Conservation (phyloP, 202 grass and related monocot species). For the Cymbopogon flexuosus region DNA sequence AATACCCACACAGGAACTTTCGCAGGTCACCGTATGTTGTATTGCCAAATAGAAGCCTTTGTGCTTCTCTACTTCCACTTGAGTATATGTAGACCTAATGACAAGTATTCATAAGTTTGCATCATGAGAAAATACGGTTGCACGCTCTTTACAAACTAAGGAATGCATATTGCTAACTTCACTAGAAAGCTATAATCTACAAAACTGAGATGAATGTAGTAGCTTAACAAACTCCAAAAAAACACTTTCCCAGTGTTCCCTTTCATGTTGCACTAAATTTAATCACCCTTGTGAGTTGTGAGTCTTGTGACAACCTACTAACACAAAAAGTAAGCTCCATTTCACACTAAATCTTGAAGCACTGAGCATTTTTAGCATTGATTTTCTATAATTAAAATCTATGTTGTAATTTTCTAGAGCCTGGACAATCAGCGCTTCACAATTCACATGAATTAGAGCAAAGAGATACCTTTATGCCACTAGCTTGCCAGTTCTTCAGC, state of each 20-base stretch:
- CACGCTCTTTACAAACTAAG: not conserved
- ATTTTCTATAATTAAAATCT: not conserved
- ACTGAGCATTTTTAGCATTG: not conserved
- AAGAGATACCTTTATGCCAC: slow-evolving; percentile 59
- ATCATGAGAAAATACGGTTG: slow-evolving; percentile 12
- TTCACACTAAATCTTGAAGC: not conserved
- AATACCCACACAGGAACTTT: slow-evolving; percentile 69
- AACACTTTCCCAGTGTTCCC: not conserved
- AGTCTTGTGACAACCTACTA: not conserved
- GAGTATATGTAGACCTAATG: slow-evolving; percentile 92
- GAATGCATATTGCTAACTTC: not conserved
- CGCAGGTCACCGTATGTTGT: slow-evolving; percentile 67
- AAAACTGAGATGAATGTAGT: not conserved
- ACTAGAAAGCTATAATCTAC: not conserved
- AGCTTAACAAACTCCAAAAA: not conserved
- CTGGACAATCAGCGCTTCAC: slow-evolving; percentile 5
- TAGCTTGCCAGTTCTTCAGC: slow-evolving; percentile 75
- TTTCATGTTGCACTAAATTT: not conserved
- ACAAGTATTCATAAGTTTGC: slow-evolving; percentile 20
- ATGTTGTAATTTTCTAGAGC: not conserved
- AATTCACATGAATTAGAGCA: slow-evolving; percentile 16
- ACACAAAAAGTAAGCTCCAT: not conserved
- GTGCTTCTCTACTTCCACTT: slow-evolving; percentile 91
- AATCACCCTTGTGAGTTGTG: not conserved
- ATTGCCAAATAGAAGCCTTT: slow-evolving; percentile 84